These are phyloP conservation scores for Betula pendula DNA, from an alignment of 306 rosid species.

Conservation along the genomic window DNA sequence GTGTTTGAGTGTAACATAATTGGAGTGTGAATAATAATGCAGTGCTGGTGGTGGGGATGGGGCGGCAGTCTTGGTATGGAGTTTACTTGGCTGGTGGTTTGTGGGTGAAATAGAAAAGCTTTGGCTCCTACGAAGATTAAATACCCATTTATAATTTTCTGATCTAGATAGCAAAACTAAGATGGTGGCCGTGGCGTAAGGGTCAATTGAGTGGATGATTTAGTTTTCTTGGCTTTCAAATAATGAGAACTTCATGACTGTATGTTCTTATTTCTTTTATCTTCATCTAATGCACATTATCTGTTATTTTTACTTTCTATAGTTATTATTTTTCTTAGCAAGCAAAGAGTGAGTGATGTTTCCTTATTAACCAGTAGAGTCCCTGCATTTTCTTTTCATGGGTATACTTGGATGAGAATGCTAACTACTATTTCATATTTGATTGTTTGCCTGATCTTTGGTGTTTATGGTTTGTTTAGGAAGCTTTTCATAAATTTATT, in stretches of 20 bases:
- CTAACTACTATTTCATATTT: background rate
- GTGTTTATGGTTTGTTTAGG: slow-evolving; percentile 39
- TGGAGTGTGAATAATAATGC: slow-evolving; percentile 30
- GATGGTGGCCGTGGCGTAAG: too few species aligned
- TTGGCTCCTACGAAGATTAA: too few species aligned
- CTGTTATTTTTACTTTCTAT: background rate
- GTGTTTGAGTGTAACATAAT: slow-evolving; percentile 43
- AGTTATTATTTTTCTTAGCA: background rate
- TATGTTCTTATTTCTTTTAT: too few species aligned
- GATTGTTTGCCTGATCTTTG: slow-evolving; percentile 9
- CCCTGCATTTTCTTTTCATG: slow-evolving; percentile 2
- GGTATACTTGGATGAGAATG: background rate
- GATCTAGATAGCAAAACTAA: too few species aligned
- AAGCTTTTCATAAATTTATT: slow-evolving; percentile 81
- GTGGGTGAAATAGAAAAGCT: too few species aligned
- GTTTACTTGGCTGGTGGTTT: background rate
- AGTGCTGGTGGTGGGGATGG: slow-evolving; percentile 6
- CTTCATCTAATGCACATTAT: background rate
- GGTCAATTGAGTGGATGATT: too few species aligned
- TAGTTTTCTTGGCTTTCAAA: too few species aligned
- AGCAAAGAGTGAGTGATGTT: background rate
- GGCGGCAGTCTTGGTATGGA: background rate
- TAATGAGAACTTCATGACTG: too few species aligned
- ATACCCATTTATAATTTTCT: too few species aligned
- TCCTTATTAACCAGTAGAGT: background rate